Evolutionary conservation across 2,329 filamentous ascomycete species (phyloP).

Genomic region (Xenoacremonium recifei): DNA sequence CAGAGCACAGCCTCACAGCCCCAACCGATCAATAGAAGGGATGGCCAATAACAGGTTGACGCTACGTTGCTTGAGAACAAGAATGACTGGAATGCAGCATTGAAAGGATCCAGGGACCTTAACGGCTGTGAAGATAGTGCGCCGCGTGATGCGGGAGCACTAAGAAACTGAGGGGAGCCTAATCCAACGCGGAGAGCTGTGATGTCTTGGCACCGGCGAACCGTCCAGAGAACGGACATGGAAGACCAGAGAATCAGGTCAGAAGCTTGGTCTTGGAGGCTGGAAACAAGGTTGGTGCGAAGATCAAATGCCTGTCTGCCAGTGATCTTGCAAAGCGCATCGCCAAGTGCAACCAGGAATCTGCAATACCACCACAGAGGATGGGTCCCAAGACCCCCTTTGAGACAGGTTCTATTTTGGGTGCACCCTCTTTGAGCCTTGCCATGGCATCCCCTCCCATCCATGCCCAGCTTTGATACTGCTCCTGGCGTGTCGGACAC

Average conservation of each 20-base stretch:
- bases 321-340: too few species aligned
- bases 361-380: too few species aligned
- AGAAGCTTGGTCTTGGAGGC: not conserved
- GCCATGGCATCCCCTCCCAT: too few species aligned
- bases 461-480: too few species aligned
- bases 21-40: not conserved
- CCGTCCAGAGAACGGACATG: not conserved
- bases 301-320: too few species aligned
- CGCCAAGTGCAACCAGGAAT: too few species aligned
- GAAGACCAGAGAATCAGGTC: not conserved
- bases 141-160: not conserved
- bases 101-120: not conserved
- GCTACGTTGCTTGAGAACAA: not conserved
- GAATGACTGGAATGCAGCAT: not conserved
- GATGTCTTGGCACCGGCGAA: not conserved
- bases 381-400: too few species aligned
- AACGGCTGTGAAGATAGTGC: too few species aligned
- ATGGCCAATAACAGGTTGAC: not conserved
- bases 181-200: not conserved
- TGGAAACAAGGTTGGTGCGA: not conserved
- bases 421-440: too few species aligned
- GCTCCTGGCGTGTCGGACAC: not conserved
- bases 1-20: not conserved
- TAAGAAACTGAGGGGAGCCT: not conserved
- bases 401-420: too few species aligned